Percentiles rank a stretch among this genome's conserved stretches.
These are phyloP conservation scores for Mycotypha africana DNA, from an alignment of 371 early-diverging fungal genomes.

Conservation along the genomic window DNA sequence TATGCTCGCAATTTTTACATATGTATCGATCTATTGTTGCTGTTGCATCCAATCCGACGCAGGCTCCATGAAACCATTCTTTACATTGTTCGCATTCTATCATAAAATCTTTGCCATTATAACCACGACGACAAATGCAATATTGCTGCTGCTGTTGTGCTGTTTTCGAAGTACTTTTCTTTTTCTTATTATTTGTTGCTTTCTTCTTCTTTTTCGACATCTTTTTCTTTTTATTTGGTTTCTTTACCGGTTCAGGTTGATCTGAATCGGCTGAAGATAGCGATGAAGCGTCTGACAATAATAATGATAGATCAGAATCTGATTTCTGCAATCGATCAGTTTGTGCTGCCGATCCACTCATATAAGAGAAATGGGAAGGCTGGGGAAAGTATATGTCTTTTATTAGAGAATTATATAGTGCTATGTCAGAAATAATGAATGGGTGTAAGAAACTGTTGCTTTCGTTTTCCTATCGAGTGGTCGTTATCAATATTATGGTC, in stretches of 20 bases:
- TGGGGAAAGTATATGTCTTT: too few species aligned
- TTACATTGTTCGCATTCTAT: slow-evolving; percentile 73
- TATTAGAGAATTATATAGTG: too few species aligned
- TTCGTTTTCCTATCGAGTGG: too few species aligned
- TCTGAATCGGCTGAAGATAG: slow-evolving; percentile 26
- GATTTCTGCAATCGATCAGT: background rate
- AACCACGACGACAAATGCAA: slow-evolving; percentile 50
- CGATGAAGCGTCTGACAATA: slow-evolving; percentile 27
- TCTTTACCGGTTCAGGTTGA: slow-evolving; percentile 2
- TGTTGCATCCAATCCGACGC: slow-evolving; percentile 56
- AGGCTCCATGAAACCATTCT: slow-evolving; percentile 79
- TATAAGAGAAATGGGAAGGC: too few species aligned
- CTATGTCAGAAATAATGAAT: too few species aligned
- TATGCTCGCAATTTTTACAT: slow-evolving; percentile 46
- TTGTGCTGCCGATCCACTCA: too few species aligned
- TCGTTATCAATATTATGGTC: too few species aligned
- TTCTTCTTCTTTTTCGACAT: slow-evolving; percentile 14
- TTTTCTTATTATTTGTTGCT: too few species aligned
- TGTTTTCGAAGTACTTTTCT: slow-evolving; percentile 17
- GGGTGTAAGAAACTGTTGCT: too few species aligned
- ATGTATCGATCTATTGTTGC: slow-evolving; percentile 45
- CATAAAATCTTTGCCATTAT: slow-evolving; percentile 74
- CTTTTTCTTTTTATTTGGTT: slow-evolving; percentile 10
- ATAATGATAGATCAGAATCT: slow-evolving; percentile 25
- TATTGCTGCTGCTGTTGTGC: too few species aligned